Conservation (phyloP, 106 monocot genomes). For the Allium cepa region DNA sequence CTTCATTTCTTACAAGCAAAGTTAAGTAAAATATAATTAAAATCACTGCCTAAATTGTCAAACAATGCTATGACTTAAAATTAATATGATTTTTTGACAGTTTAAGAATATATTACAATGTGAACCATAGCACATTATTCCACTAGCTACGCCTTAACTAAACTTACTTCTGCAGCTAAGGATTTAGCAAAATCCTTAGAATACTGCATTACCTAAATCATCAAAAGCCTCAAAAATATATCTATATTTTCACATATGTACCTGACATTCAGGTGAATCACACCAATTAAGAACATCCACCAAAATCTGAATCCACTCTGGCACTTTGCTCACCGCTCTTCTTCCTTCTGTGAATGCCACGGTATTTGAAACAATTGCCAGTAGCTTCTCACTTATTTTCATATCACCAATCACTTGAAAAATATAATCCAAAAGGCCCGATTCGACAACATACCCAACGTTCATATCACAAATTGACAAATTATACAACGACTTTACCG, state of each 20-base stretch:
- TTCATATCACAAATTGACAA: conserved; percentile 59
- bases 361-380: conserved; percentile 55
- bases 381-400: conserved; percentile 32
- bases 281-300: conserved; percentile 75
- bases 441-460: conserved; percentile 25
- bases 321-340: conserved; percentile 21
- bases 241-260: not conserved
- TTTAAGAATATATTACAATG: no score
- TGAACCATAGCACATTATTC: no score
- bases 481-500: conserved; percentile 71
- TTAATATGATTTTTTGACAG: no score
- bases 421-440: conserved; percentile 41
- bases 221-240: not conserved
- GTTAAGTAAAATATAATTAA: no score
- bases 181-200: not conserved
- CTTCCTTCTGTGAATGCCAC: conserved; percentile 46
- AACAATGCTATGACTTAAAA: no score
- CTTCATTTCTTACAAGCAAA: no score
- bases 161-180: no score
- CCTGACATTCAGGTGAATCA: conserved; percentile 73
- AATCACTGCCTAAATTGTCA: no score
- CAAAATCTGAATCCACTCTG: conserved; percentile 35
- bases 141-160: no score
- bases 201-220: not conserved
- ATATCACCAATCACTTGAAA: conserved; percentile 41